Conservation (phyloP, 306 rosid species). For the Acacia melanoxylon region DNA sequence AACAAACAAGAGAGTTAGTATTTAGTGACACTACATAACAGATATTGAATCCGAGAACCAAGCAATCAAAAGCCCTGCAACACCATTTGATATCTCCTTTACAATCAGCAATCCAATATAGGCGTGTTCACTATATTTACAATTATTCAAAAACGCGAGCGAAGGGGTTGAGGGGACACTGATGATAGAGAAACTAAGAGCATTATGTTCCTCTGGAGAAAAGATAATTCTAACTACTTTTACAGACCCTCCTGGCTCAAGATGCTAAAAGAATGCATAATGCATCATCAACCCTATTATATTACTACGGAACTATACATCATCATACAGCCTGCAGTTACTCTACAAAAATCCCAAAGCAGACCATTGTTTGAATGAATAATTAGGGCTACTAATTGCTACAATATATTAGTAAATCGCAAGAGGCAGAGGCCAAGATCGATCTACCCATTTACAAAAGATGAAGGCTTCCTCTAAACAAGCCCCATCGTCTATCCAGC, state of each 20-base stretch:
- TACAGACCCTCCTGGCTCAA: slow-evolving; percentile 27
- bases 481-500: background rate
- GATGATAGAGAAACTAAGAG: background rate
- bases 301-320: slow-evolving; percentile 19
- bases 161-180: background rate
- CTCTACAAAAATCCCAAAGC: slow-evolving; percentile 24
- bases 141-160: background rate
- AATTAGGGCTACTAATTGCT: slow-evolving; percentile 14
- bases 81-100: background rate
- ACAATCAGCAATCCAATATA: slow-evolving; percentile 16
- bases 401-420: slow-evolving; percentile 2
- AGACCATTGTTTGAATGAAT: slow-evolving; percentile 8
- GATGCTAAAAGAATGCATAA: slow-evolving; percentile 31
- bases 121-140: slow-evolving; percentile 26
- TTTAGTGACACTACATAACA: background rate
- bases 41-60: background rate
- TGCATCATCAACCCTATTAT: background rate
- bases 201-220: background rate
- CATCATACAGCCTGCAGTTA: slow-evolving; percentile 21
- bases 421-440: slow-evolving; percentile 1
- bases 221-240: background rate
- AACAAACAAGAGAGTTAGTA: background rate
- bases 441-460: slow-evolving; percentile 20
- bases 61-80: background rate
- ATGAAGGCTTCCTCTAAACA: slow-evolving; percentile 9